A percentile compares a stretch with the other conserved stretches of the same genome.
Evolutionary conservation across 805 yeast genomes (phyloP).

Genomic region (Candida fluviatilis): DNA sequence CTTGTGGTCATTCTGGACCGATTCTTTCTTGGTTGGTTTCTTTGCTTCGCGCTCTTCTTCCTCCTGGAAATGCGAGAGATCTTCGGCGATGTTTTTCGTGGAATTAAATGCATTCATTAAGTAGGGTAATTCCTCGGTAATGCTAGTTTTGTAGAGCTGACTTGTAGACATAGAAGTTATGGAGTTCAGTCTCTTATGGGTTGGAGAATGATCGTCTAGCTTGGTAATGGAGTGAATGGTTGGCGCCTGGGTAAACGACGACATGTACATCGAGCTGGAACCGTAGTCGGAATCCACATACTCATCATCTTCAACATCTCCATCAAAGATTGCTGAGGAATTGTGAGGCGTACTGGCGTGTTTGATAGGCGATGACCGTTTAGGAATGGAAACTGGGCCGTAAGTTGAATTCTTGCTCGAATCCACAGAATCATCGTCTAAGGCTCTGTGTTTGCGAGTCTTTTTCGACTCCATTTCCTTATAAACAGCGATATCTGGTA

Average conservation of each 20-base stretch:
- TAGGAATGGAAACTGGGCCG: conserved; percentile 2
- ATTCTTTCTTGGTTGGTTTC: not conserved
- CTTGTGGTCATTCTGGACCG: not conserved
- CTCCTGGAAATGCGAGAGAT: conserved; percentile 25
- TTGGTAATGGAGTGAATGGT: conserved; percentile 2
- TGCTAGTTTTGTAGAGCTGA: conserved; percentile 46
- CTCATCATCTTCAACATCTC: conserved; percentile 16
- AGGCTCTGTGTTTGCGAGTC: too few relatives aligned
- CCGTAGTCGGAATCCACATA: conserved; percentile 24
- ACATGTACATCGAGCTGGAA: conserved; percentile 17
- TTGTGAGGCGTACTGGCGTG: not conserved
- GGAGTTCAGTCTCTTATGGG: conserved; percentile 20
- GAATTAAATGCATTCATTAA: conserved; percentile 64
- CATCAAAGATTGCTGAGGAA: not conserved
- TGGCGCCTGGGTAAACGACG: conserved; percentile 11
- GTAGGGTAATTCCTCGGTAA: conserved; percentile 62
- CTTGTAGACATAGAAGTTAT: conserved; percentile 29
- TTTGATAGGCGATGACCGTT: not conserved
- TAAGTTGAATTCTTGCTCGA: too few relatives aligned
- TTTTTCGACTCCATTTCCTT: conserved; percentile 2
- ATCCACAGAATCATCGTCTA: too few relatives aligned
- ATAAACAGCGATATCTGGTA: conserved; percentile 1
- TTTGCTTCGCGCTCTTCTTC: conserved; percentile 11
- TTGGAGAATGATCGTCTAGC: not conserved
- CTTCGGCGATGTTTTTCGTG: conserved; percentile 56